phyloP scores from a whole-genome alignment of 176 grass and related monocot genomes.

The Stipa capillata region DNA sequence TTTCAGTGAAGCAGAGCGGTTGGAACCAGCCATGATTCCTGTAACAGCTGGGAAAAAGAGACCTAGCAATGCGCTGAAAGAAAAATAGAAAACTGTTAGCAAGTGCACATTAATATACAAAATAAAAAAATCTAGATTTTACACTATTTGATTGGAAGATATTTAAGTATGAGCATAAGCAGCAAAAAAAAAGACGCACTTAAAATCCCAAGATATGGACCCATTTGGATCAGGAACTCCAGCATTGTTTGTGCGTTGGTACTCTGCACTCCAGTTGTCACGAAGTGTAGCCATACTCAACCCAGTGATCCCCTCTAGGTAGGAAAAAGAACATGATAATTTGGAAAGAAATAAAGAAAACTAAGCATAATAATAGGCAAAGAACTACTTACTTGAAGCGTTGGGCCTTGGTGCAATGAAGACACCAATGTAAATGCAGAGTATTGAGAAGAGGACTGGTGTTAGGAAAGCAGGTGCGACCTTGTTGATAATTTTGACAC shows the following conservation, averaged over 20 bases:
- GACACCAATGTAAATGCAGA: slow-evolving; percentile 81
- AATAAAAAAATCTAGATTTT: background rate
- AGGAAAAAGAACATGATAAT: background rate
- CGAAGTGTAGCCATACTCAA: slow-evolving; percentile 53
- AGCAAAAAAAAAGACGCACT: slow-evolving; percentile 33
- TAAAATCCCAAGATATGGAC: slow-evolving; percentile 83
- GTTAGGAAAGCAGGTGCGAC: slow-evolving; percentile 86
- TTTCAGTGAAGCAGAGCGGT: slow-evolving; percentile 86
- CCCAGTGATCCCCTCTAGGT: slow-evolving; percentile 68
- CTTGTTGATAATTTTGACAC: slow-evolving; percentile 94
- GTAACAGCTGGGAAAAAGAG: slow-evolving; percentile 94
- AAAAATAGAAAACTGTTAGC: background rate
- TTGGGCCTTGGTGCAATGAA: slow-evolving; percentile 53
- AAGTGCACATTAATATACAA: background rate
- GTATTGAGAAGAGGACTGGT: slow-evolving; percentile 81
- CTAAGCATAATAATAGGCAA: background rate
- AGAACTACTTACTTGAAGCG: slow-evolving; percentile 49
- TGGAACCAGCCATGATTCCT: slow-evolving; percentile 97
- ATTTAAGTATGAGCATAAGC: background rate
- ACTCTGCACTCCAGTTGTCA: slow-evolving; percentile 79
- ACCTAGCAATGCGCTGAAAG: slow-evolving; percentile 73
- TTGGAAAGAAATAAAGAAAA: background rate
- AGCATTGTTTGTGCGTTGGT: slow-evolving; percentile 82
- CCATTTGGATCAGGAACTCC: slow-evolving; percentile 85
- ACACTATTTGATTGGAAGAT: background rate